phyloP scores from a whole-genome alignment of 331 rosid species.

The Pyrus hybrid region DNA sequence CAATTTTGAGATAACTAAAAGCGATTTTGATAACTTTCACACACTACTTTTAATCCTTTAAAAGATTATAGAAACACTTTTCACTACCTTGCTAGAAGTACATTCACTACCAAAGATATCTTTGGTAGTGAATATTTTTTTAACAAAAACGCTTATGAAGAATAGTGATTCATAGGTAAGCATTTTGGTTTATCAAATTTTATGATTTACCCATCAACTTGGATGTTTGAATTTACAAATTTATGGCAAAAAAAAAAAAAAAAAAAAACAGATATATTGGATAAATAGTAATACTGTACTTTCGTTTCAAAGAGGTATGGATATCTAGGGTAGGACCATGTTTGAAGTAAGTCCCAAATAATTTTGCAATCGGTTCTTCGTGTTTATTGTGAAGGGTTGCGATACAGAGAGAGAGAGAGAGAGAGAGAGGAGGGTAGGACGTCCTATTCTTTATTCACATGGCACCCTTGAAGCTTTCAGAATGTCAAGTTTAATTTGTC shows the following conservation, averaged over 20 bases:
- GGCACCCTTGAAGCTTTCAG: slow-evolving; percentile 6
- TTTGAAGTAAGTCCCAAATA: not conserved
- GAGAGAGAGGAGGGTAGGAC: slow-evolving; percentile 8
- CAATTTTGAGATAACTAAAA: too few relatives aligned
- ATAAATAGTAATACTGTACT: not conserved
- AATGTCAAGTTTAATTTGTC: not conserved
- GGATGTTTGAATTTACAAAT: not conserved
- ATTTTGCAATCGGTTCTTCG: not conserved
- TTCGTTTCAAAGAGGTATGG: slow-evolving; percentile 1
- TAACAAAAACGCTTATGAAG: too few relatives aligned
- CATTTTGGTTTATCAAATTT: too few relatives aligned
- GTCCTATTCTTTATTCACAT: slow-evolving; percentile 29
- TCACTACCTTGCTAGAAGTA: too few relatives aligned
- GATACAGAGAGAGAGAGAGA: not conserved
- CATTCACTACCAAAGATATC: too few relatives aligned
- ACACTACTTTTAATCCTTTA: too few relatives aligned
- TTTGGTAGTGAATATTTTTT: too few relatives aligned
- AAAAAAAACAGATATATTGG: too few relatives aligned
- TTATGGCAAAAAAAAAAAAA: not conserved
- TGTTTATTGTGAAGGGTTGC: not conserved
- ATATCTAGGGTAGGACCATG: not conserved
- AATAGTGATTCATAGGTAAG: too few relatives aligned
- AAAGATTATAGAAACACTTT: too few relatives aligned
- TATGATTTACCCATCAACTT: not conserved
- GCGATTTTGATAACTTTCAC: too few relatives aligned